phyloP scores from a whole-genome alignment of 2,329 filamentous ascomycete genomes.

The Arthrocladium fulminans region DNA sequence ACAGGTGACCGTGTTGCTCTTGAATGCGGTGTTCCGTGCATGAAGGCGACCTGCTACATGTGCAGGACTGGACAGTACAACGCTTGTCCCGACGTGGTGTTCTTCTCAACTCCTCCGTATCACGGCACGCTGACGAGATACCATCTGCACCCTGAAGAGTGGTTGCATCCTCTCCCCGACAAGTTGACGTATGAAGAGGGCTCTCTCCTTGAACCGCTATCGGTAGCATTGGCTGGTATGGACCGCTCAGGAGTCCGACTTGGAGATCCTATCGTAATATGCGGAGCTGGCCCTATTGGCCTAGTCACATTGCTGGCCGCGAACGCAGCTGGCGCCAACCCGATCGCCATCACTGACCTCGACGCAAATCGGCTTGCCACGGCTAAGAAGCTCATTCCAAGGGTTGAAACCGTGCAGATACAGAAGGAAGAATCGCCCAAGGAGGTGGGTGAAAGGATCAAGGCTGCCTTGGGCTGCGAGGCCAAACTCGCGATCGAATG shows the following conservation, averaged over 20 bases:
- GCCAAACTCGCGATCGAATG: slow-evolving; percentile 39
- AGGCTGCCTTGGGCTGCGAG: not conserved
- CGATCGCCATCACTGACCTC: slow-evolving; percentile 56
- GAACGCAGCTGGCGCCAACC: slow-evolving; percentile 54
- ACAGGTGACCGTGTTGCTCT: slow-evolving; percentile 86
- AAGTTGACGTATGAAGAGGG: slow-evolving; percentile 88
- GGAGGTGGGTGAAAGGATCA: slow-evolving; percentile 1
- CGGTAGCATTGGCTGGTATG: slow-evolving; percentile 79
- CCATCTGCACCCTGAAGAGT: slow-evolving; percentile 85
- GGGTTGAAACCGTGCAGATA: slow-evolving; percentile 56
- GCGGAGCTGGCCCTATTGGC: slow-evolving; percentile 89
- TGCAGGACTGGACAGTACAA: slow-evolving; percentile 93
- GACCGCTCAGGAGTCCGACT: slow-evolving; percentile 71
- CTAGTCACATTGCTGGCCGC: slow-evolving; percentile 50
- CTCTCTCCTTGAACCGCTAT: slow-evolving; percentile 80
- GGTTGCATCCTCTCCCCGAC: slow-evolving; percentile 86
- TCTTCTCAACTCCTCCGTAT: slow-evolving; percentile 85
- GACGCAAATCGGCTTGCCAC: slow-evolving; percentile 49
- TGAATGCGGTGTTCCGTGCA: slow-evolving; percentile 90
- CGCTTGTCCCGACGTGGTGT: slow-evolving; percentile 75
- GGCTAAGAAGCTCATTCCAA: slow-evolving; percentile 49
- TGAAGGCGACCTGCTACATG: slow-evolving; percentile 62
- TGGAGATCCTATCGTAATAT: slow-evolving; percentile 80
- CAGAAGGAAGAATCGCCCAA: not conserved
- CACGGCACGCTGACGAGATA: slow-evolving; percentile 81